A percentile compares a stretch with the other conserved stretches of the same genome.
These are phyloP conservation scores for Aegilops tauschii DNA, from an alignment of 176 grass and related monocot genomes.

Conservation along the genomic window DNA sequence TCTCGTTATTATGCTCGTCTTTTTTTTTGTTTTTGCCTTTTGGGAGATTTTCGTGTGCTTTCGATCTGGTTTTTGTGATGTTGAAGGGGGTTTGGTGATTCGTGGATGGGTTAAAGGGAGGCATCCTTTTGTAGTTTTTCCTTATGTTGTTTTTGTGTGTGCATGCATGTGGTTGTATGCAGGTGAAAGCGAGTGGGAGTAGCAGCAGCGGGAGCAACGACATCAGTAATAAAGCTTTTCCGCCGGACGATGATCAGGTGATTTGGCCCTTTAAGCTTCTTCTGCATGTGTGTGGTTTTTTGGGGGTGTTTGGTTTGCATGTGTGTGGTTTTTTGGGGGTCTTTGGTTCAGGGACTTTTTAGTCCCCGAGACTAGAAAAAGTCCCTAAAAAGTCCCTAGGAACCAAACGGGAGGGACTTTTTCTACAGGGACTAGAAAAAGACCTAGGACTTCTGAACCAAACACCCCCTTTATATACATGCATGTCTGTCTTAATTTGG, in stretches of 20 bases:
- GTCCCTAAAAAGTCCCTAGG: too few relatives aligned
- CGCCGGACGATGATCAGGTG: conserved; percentile 48
- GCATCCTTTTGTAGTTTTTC: background rate
- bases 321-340: background rate
- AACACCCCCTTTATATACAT: background rate
- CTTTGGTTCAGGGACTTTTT: too few relatives aligned
- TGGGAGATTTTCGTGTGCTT: background rate
- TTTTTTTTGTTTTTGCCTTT: background rate
- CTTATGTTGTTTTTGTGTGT: background rate
- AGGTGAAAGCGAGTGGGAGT: conserved; percentile 44
- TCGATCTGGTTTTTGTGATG: conserved; percentile 20
- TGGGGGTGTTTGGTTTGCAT: background rate
- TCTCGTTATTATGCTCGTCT: background rate
- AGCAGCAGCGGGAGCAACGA: conserved; percentile 43
- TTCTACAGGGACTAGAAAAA: too few relatives aligned
- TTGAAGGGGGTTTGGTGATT: conserved; percentile 33
- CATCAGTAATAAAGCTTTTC: conserved; percentile 43
- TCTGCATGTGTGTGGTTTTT: background rate
- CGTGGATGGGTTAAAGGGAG: conserved; percentile 13
- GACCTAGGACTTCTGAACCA: too few relatives aligned
- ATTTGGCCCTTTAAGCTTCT: conserved; percentile 3
- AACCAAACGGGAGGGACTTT: too few relatives aligned
- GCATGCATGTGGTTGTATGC: background rate
- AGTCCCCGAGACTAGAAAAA: too few relatives aligned
- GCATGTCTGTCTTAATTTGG: conserved; percentile 20